A percentile compares a stretch with the other conserved stretches of the same genome.
Conservation (phyloP, 2,329 filamentous ascomycete species). For the Aspergillus glaucus region DNA sequence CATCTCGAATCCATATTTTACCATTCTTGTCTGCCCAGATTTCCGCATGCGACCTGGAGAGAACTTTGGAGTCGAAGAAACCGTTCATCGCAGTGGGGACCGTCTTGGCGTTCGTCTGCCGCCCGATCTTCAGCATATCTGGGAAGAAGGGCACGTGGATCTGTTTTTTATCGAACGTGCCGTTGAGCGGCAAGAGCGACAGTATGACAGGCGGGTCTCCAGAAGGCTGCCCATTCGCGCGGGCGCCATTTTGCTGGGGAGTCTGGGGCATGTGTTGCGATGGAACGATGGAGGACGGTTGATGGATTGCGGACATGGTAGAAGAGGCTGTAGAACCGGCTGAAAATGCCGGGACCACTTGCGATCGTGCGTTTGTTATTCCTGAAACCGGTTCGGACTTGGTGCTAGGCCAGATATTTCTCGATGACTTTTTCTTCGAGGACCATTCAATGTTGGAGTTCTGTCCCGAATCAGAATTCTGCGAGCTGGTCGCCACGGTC, state of each 20-base stretch:
- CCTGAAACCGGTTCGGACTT: slow-evolving; percentile 62
- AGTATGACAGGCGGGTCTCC: slow-evolving; percentile 67
- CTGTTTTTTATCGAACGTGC: slow-evolving; percentile 94
- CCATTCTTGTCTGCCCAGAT: slow-evolving; percentile 81
- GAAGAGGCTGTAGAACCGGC: slow-evolving; percentile 55
- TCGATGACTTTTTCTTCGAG: slow-evolving; percentile 41
- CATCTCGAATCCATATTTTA: slow-evolving; percentile 92
- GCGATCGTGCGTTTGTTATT: slow-evolving; percentile 55
- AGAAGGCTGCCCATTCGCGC: slow-evolving; percentile 39
- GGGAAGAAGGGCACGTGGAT: slow-evolving; percentile 89
- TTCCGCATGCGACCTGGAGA: slow-evolving; percentile 93
- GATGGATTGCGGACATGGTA: slow-evolving; percentile 58
- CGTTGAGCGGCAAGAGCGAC: slow-evolving; percentile 83
- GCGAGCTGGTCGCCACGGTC: slow-evolving; percentile 27
- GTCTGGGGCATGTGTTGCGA: slow-evolving; percentile 65
- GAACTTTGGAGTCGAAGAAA: slow-evolving; percentile 96
- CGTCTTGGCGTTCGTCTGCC: slow-evolving; percentile 96
- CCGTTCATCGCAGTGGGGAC: slow-evolving; percentile 85
- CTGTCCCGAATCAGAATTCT: slow-evolving; percentile 34
- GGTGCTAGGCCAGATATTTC: slow-evolving; percentile 57
- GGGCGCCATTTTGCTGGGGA: slow-evolving; percentile 54
- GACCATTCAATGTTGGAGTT: slow-evolving; percentile 33
- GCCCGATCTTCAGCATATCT: slow-evolving; percentile 89
- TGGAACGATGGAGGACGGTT: slow-evolving; percentile 56
- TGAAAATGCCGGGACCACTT: slow-evolving; percentile 53